Evolutionary conservation across 2,329 filamentous ascomycete genomes (phyloP).

Genomic region (Claviceps pazoutovae): DNA sequence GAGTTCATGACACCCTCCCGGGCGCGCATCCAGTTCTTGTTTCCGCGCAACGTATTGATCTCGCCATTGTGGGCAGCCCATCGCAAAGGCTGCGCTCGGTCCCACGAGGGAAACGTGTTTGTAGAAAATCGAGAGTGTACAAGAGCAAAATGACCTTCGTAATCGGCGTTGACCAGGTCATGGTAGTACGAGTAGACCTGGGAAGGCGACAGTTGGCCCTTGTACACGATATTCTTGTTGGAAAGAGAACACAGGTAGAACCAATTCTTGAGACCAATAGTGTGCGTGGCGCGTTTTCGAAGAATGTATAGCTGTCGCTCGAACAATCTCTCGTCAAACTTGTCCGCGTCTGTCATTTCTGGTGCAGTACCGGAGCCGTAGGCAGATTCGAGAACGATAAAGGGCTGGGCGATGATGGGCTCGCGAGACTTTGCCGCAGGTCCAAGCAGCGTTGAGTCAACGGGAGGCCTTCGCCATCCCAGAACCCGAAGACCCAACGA

Average conservation of each 20-base stretch:
- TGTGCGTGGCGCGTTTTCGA: constrained; percentile 87
- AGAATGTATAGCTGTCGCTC: constrained; percentile 90
- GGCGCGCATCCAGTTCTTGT: constrained; percentile 99
- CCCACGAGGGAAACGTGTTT: constrained; percentile 97
- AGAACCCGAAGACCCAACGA: constrained; percentile 77
- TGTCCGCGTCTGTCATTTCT: constrained; percentile 60
- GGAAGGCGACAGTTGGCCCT: constrained; percentile 84
- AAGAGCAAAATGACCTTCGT: constrained; percentile 90
- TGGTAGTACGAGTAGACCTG: constrained; percentile 98
- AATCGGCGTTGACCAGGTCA: constrained; percentile 91
- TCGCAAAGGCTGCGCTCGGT: constrained; percentile 85
- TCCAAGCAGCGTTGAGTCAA: constrained; percentile 84
- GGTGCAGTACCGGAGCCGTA: constrained; percentile 75
- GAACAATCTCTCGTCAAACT: constrained; percentile 75
- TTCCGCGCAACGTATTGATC: constrained; percentile 92
- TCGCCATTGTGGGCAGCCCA: constrained; percentile 98
- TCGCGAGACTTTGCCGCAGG: constrained; percentile 88
- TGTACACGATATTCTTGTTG: constrained; percentile 99
- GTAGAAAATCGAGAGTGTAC: constrained; percentile 97
- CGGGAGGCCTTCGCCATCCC: constrained; percentile 90
- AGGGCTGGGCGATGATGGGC: constrained; percentile 89
- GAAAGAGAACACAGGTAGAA: constrained; percentile 95
- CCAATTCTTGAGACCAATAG: constrained; percentile 93
- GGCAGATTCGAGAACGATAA: constrained; percentile 73
- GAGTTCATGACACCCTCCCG: constrained; percentile 92